These are phyloP conservation scores for Barnettozyma californica DNA, from an alignment of 805 yeast genomes.

Conservation along the genomic window DNA sequence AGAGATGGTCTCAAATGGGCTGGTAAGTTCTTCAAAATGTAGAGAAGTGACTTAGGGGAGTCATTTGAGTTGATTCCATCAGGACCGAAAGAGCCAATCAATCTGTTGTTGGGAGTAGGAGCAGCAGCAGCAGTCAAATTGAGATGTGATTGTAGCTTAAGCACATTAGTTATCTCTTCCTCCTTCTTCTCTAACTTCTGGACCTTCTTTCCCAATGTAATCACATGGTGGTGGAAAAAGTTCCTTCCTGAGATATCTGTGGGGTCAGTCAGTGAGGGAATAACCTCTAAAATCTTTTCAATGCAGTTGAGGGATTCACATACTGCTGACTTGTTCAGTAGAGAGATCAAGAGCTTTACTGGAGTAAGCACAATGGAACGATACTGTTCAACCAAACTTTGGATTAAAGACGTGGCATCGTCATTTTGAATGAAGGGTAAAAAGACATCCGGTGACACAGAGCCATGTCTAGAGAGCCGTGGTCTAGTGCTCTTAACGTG, in stretches of 20 bases:
- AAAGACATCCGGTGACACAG: constrained; percentile 20
- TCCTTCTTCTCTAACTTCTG: constrained; percentile 17
- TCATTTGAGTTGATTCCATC: constrained; percentile 59
- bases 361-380: constrained; percentile 47
- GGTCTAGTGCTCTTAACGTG: constrained; percentile 19
- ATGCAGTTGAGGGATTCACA: constrained; percentile 52
- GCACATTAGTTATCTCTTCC: constrained; percentile 6
- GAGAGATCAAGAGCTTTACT: constrained; percentile 48
- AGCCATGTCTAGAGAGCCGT: neutral
- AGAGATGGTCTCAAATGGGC: constrained; percentile 49
- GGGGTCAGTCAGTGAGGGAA: constrained; percentile 53
- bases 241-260: constrained; percentile 78
- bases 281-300: constrained; percentile 44
- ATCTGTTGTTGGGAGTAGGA: constrained; percentile 42
- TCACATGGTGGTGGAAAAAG: constrained; percentile 78
- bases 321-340: constrained; percentile 62
- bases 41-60: constrained; percentile 52
- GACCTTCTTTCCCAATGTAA: constrained; percentile 67
- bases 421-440: constrained; percentile 33
- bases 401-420: constrained; percentile 38
- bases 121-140: constrained; percentile 41
- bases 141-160: constrained; percentile 10
- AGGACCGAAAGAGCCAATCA: constrained; percentile 51
- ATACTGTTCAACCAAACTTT: constrained; percentile 37
- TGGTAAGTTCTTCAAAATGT: constrained; percentile 53